Percentiles rank a stretch among this genome's conserved stretches.
Evolutionary conservation across 2,329 filamentous ascomycete genomes (phyloP).

Genomic region (Cordyceps cicadae): DNA sequence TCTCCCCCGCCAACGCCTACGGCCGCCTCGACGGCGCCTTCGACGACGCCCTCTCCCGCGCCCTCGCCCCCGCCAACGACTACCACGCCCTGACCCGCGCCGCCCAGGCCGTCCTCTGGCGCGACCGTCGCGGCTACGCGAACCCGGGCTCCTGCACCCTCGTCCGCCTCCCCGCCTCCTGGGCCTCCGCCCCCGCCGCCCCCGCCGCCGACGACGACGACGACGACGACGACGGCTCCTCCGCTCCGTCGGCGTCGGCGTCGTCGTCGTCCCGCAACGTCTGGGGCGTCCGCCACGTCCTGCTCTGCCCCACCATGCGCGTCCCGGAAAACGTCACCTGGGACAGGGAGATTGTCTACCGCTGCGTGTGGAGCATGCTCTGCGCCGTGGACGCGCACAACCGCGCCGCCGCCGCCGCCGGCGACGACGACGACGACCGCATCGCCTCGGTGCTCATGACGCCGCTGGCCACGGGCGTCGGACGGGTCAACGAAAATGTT

Average conservation of each 20-base stretch:
- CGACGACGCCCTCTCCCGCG: conserved; percentile 44
- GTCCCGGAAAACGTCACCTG: conserved; percentile 34
- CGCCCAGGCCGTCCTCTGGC: conserved; percentile 36
- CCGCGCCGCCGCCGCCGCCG: conserved; percentile 15
- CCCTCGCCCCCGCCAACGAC: conserved; percentile 34
- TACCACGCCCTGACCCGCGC: conserved; percentile 39
- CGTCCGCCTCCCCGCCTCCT: conserved; percentile 35
- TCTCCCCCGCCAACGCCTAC: conserved; percentile 48
- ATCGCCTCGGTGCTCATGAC: conserved; percentile 42
- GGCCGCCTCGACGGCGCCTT: conserved; percentile 46
- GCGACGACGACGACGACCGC: conserved; percentile 12
- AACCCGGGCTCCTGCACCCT: conserved; percentile 43
- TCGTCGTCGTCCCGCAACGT: conserved; percentile 23
- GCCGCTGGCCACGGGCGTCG: conserved; percentile 42
- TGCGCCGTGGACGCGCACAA: conserved; percentile 42
- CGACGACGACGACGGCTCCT: conserved; percentile 8
- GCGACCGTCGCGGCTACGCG: conserved; percentile 39
- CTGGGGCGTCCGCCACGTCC: conserved; percentile 36
- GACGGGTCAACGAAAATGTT: conserved; percentile 33
- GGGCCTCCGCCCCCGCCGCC: too few species aligned
- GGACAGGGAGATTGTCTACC: conserved; percentile 46
- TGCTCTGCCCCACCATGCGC: conserved; percentile 47
- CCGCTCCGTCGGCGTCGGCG: conserved; percentile 1
- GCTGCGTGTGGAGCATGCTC: conserved; percentile 44
- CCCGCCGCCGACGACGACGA: not conserved